Conservation (phyloP, 2,329 filamentous ascomycete genomes). For the Clonostachys chloroleuca region DNA sequence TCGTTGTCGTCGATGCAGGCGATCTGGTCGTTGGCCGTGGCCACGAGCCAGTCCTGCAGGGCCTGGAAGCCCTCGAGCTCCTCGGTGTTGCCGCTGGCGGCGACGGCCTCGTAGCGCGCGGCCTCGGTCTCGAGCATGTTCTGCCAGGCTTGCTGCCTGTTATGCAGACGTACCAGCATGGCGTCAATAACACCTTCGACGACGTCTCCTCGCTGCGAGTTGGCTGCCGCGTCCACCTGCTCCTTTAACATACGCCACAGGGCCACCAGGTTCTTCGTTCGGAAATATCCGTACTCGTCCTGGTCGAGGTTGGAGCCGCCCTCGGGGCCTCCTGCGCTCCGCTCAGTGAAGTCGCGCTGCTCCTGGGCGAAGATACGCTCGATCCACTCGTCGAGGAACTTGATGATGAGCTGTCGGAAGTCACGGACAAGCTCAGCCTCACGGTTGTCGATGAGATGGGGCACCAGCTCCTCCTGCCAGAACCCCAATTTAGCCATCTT, state of each 20-base stretch:
- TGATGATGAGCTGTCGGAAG: slow-evolving; percentile 92
- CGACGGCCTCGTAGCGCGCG: slow-evolving; percentile 56
- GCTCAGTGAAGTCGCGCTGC: slow-evolving; percentile 72
- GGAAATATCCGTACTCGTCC: slow-evolving; percentile 86
- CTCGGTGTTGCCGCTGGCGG: slow-evolving; percentile 20
- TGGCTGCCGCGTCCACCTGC: slow-evolving; percentile 79
- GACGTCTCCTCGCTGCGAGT: slow-evolving; percentile 83
- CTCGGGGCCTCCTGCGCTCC: slow-evolving; percentile 38
- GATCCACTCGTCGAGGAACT: slow-evolving; percentile 96
- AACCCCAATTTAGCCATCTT: slow-evolving; percentile 93
- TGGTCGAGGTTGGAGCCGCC: slow-evolving; percentile 70
- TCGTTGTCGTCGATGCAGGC: slow-evolving; percentile 94
- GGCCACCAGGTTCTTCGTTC: slow-evolving; percentile 86
- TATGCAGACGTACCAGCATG: slow-evolving; percentile 85
- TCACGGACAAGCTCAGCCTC: slow-evolving; percentile 88
- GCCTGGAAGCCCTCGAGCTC: slow-evolving; percentile 69
- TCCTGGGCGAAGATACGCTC: slow-evolving; percentile 85
- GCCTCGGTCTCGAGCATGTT: slow-evolving; percentile 84
- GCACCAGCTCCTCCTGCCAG: slow-evolving; percentile 68
- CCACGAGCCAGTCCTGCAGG: slow-evolving; percentile 92
- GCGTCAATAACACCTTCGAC: slow-evolving; percentile 93
- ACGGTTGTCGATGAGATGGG: slow-evolving; percentile 86
- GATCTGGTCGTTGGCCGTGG: slow-evolving; percentile 97
- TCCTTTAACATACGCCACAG: slow-evolving; percentile 98
- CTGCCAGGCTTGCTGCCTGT: slow-evolving; percentile 82